These are phyloP conservation scores for Mycosphaerelloides madeirae DNA, from an alignment of 2,329 filamentous ascomycete species.

Conservation along the genomic window DNA sequence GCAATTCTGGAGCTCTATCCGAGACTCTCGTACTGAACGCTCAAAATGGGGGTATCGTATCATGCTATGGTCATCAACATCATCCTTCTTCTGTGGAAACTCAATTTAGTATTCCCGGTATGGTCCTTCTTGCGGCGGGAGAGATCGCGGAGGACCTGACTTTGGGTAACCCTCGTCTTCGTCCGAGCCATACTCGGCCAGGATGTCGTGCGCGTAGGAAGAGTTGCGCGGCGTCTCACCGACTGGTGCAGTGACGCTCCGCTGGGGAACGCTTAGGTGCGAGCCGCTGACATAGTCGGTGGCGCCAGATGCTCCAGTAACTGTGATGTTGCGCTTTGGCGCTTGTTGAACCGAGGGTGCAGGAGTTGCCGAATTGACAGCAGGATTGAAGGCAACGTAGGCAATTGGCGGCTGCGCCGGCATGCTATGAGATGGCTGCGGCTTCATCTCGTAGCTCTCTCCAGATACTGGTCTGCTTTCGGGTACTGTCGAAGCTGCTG, in stretches of 20 bases:
- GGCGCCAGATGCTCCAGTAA: conserved; percentile 10
- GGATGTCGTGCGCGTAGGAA: conserved; percentile 1
- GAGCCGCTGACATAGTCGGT: conserved; percentile 17
- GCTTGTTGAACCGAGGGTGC: conserved; percentile 3
- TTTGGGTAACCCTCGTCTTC: conserved; percentile 4
- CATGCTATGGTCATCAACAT: too few species aligned
- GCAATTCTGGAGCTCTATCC: too few species aligned
- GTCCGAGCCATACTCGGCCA: conserved; percentile 8
- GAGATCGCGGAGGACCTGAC: background rate
- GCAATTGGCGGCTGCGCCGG: conserved; percentile 10
- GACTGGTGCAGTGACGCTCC: conserved; percentile 21
- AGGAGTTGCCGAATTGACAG: conserved; percentile 8
- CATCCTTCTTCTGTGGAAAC: too few species aligned
- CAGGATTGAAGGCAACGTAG: conserved; percentile 33
- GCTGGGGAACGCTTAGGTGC: conserved; percentile 12
- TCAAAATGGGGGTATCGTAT: too few species aligned
- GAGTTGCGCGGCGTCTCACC: conserved; percentile 1
- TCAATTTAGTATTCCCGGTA: too few species aligned
- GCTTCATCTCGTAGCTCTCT: conserved; percentile 33
- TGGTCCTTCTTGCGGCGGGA: too few species aligned
- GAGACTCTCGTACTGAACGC: too few species aligned
- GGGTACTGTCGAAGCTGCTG: conserved; percentile 6
- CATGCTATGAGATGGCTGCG: conserved; percentile 13
- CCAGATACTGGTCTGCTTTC: conserved; percentile 6
- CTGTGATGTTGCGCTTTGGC: conserved; percentile 19